These are phyloP conservation scores for Boletus sp. DNA, from an alignment of 1,284 basidiomycete species.

Conservation along the genomic window DNA sequence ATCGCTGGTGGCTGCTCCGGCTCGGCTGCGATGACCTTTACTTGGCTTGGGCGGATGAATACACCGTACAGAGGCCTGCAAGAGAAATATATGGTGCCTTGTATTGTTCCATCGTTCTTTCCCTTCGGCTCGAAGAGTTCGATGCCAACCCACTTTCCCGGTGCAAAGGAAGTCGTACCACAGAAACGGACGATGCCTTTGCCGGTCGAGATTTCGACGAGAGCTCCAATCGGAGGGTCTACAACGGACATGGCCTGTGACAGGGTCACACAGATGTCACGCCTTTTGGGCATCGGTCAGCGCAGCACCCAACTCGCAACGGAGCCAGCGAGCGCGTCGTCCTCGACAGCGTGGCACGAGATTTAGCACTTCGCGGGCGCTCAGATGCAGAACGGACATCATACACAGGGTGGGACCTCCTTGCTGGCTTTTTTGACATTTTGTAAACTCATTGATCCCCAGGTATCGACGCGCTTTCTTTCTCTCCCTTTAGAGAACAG, in stretches of 20 bases:
- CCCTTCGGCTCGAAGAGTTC: constrained; percentile 84
- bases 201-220: constrained; percentile 79
- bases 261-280: constrained; percentile 11
- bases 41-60: constrained; percentile 90
- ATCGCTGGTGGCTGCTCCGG: constrained; percentile 43
- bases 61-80: constrained; percentile 83
- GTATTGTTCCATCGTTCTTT: constrained; percentile 95
- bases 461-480: constrained; percentile 28
- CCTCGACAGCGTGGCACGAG: neutral
- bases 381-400: constrained; percentile 38
- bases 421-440: constrained; percentile 1
- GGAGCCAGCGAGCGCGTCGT: constrained; percentile 6
- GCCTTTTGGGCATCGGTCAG: constrained; percentile 13
- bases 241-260: constrained; percentile 27
- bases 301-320: neutral
- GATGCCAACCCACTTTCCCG: constrained; percentile 95
- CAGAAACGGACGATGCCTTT: constrained; percentile 86
- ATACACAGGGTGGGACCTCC: constrained; percentile 28
- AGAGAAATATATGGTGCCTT: constrained; percentile 84
- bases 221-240: constrained; percentile 57
- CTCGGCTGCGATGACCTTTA: constrained; percentile 61
- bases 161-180: constrained; percentile 83
- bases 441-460: constrained; percentile 7
- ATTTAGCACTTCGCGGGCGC: neutral
- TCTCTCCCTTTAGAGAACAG: constrained; percentile 32